Evolutionary conservation across 2,329 filamentous ascomycete genomes (phyloP), one percentile per base, ranked within the genome.

Genomic region (Talaromyces sp.): DNA sequence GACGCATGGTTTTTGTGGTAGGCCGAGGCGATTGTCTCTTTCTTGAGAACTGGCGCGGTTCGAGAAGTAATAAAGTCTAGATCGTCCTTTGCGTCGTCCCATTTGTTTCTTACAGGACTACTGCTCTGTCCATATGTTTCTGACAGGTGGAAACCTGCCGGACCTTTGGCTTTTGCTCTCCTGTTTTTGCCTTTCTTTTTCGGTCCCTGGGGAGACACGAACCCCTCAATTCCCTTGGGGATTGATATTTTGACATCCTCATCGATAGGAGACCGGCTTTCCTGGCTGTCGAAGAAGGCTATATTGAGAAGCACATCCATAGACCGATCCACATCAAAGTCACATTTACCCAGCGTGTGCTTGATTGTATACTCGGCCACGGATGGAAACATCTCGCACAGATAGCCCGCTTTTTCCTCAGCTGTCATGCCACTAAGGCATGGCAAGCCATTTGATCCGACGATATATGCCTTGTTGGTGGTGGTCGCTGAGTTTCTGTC

Each of bases 301-400:
- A 91, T 82, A 66, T 90, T 96, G 34, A 97, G 82, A 12, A 98
- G 79, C 62, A 92, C 87, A 68, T 96, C 92, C 64, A 96, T 87
- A 1, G 91, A 86, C 14, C 82, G 81, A 62, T 87, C 85, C 44
- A 90, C 84, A 66, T 91, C 85, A 0, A 88, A 85, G 10, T 84
- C 81, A 33, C 82, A 85, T 69, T 91, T 90, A 66, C 85, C 85
- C 57, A 96, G 76, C 0, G 87, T 85, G 65, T 87, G 84, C 50
- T 79, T 78, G 31, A 96, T 82, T 50, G 90, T 88, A 55, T 87
- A 85, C 0, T 78, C 78, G 54, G 87, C 88, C 50, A 93, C 79
- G 0, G 82, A 84, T 0, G 88, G 85, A 68, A 97, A 96, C 73
- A 95, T 89, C 28, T 85, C 82, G 9, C 80, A 78, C 18, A 98